Evolutionary conservation across 1,139 yeast genomes (phyloP), one percentile per base, ranked within the genome.

Genomic region (Candida labiduridarum): DNA sequence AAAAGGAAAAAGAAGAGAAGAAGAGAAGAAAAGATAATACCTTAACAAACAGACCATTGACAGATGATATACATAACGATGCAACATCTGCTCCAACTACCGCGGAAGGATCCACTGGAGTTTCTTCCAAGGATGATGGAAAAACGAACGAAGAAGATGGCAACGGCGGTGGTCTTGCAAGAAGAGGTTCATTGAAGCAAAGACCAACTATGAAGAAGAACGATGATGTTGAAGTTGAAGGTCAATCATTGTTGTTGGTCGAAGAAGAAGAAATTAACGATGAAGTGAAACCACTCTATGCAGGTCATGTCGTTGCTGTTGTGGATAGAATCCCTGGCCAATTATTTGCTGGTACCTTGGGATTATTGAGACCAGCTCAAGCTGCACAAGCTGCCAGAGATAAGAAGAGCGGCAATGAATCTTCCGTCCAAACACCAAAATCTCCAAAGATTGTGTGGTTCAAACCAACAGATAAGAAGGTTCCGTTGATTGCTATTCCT

Each of bases 181-280:
- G 99, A 71, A 84, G 89, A 62, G 97, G 97, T 18, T 89, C 97
- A 2, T 79, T 94, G 59, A 89, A 91, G 60, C 97, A 92, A 70
- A 84, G 99, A 62, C 98, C 99, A 40, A 89, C 96, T n/a, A 95
- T 92, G 80, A 94, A 94, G 80, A 94, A 94, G 70, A 92, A 91
- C 64, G 99, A 94, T 66, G 99, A 94, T 65, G 97, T 94, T 31
- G 99, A 94, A 71, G 99, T 94, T 45, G 99, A 94, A 69, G 99
- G 99, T 46, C 99, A 94, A 71, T 88, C 96, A 1, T 76, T 94
- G 56, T 74, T 94, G 46, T 76, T 94, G 53, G 96, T 88, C 16
- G 99, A 94, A 69, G 99, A 94, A 66, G 98, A 94, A 64, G 97
- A 92, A 66, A 87, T 91, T 57, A 90, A 87, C 63, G 98, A 94